Evolutionary conservation across 1,284 basidiomycete genomes (phyloP).

Genomic region (Ganoderma multipileum): DNA sequence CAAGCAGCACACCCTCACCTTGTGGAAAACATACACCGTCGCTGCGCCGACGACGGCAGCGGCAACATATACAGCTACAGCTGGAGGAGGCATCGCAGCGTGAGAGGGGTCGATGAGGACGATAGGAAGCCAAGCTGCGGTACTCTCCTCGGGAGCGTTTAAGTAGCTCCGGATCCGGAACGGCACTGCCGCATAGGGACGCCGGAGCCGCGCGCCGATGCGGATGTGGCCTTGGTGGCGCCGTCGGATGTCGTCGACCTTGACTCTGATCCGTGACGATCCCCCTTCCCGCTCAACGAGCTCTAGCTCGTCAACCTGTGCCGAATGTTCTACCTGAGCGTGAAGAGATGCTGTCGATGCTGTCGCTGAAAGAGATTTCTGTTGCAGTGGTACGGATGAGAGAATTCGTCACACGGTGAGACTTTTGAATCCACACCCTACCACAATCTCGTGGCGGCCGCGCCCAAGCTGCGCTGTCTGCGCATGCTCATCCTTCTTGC

Average conservation of each 20-base stretch:
- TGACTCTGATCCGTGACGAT: conserved; percentile 5
- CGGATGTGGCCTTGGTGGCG: not conserved
- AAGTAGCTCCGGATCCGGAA: conserved; percentile 1
- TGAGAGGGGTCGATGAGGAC: conserved; percentile 25
- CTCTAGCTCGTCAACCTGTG: not conserved
- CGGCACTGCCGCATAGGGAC: conserved; percentile 5
- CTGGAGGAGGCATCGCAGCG: conserved; percentile 43
- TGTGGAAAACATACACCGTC: conserved; percentile 39
- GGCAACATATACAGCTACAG: conserved; percentile 40
- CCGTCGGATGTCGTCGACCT: not conserved
- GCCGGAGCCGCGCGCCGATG: not conserved
- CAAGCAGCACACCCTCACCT: conserved; percentile 34
- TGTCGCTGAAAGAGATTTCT: not conserved
- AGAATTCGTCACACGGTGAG: not conserved
- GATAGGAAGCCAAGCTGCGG: conserved; percentile 13
- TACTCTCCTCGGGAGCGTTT: not conserved
- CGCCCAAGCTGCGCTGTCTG: not conserved
- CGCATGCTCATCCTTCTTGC: too few species aligned
- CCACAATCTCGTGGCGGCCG: not conserved
- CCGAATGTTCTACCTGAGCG: not conserved
- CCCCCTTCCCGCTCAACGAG: not conserved
- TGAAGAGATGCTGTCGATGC: not conserved
- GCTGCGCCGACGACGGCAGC: conserved; percentile 37
- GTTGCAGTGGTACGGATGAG: not conserved
- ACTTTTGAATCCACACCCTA: not conserved